Percentiles rank a stretch among this genome's conserved stretches.
Evolutionary conservation across 148 eudicot species (phyloP).

Genomic region (Fagopyrum tataricum): DNA sequence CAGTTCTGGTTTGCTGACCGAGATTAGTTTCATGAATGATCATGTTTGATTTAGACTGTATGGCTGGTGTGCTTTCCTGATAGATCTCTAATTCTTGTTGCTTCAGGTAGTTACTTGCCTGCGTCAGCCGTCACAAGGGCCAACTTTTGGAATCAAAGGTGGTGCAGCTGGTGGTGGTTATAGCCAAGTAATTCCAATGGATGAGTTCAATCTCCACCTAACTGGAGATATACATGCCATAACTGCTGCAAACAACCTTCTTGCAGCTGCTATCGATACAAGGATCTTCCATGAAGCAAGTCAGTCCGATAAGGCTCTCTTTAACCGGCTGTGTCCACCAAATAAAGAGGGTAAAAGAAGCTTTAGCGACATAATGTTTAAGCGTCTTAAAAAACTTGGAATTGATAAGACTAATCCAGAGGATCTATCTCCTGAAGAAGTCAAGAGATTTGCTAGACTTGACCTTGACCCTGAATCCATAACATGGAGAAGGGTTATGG

Average conservation of each 20-base stretch:
- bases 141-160: slow-evolving; percentile 98
- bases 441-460: slow-evolving; percentile 81
- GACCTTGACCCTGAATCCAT: slow-evolving; percentile 84
- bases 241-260: slow-evolving; percentile 96
- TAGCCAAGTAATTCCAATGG: slow-evolving; percentile 99
- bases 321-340: slow-evolving; percentile 81
- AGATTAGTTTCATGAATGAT: not conserved
- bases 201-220: slow-evolving; percentile 94
- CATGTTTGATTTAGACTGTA: not conserved
- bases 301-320: slow-evolving; percentile 88
- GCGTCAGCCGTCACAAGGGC: slow-evolving; percentile 99
- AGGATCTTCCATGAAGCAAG: slow-evolving; percentile 89
- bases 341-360: slow-evolving; percentile 75
- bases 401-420: slow-evolving; percentile 80
- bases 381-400: slow-evolving; percentile 85
- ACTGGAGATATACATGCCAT: slow-evolving; percentile 99
- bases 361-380: slow-evolving; percentile 75
- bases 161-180: slow-evolving; percentile 99
- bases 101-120: slow-evolving; percentile 86
- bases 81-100: slow-evolving; percentile 7
- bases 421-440: slow-evolving; percentile 79
- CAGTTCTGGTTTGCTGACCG: not conserved
- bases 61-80: not conserved
- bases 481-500: slow-evolving; percentile 99
- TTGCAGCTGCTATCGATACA: slow-evolving; percentile 97